Evolutionary conservation across 2,329 filamentous ascomycete genomes (phyloP).

Genomic region (Botrytis byssoidea): DNA sequence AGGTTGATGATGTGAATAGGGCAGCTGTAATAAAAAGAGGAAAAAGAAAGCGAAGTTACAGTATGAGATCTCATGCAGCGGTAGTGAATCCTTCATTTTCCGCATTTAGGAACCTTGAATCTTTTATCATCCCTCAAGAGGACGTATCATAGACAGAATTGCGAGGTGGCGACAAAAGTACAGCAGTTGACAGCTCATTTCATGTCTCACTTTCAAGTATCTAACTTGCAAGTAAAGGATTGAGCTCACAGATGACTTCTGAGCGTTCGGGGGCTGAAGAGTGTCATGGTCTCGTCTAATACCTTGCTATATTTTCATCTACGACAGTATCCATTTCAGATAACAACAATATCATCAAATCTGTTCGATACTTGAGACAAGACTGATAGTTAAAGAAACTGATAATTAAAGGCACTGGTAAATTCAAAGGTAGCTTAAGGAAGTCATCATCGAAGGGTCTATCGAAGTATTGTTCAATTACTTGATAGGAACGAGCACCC

Average conservation of each 20-base stretch:
- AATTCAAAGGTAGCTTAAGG: not conserved
- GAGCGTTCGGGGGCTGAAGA: too few species aligned
- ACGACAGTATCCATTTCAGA: not conserved
- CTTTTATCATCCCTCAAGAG: not conserved
- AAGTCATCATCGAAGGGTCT: fast-evolving
- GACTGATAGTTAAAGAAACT: too few species aligned
- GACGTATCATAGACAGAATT: not conserved
- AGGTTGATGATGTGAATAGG: not conserved
- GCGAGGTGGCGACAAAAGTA: fast-evolving
- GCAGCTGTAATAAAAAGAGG: not conserved
- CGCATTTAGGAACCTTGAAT: too few species aligned
- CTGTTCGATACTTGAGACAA: too few species aligned
- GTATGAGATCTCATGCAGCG: not conserved
- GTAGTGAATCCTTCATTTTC: not conserved
- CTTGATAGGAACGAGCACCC: not conserved
- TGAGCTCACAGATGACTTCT: fast-evolving
- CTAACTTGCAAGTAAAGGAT: not conserved
- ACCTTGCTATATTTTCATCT: not conserved
- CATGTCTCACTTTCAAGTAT: not conserved
- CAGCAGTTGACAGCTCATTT: not conserved
- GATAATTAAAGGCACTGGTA: not conserved
- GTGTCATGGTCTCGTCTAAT: not conserved
- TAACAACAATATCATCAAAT: not conserved
- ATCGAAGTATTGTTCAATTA: not conserved
- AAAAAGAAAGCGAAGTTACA: not conserved